Conservation (phyloP, 345 rosid species). For the Citrus cavaleriei region DNA sequence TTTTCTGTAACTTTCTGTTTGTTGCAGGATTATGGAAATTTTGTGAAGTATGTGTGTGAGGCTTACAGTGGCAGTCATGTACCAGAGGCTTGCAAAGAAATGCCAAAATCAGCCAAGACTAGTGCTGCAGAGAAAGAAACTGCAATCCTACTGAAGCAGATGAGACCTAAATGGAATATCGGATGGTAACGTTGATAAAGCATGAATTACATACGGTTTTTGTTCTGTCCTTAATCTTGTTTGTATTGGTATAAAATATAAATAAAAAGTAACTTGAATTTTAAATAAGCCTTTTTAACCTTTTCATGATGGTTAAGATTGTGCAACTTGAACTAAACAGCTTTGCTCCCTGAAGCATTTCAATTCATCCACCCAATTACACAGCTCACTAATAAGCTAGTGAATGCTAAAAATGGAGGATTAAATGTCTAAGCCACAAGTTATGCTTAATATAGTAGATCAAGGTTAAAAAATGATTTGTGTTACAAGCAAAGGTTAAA, state of each 20-base stretch:
- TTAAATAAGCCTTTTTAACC: background rate
- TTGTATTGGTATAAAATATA: background rate
- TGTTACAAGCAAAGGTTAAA: background rate
- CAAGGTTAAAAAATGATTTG: too few species aligned
- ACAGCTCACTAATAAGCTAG: background rate
- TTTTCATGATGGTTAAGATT: background rate
- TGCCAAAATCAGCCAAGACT: background rate
- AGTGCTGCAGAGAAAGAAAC: background rate
- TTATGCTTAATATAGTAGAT: background rate
- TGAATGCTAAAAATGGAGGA: background rate
- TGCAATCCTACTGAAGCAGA: too few species aligned
- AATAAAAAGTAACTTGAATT: too few species aligned
- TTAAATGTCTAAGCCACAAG: background rate
- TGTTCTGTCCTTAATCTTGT: background rate
- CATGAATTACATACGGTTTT: background rate
- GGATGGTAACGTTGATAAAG: background rate
- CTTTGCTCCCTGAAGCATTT: background rate
- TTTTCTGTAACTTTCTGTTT: background rate
- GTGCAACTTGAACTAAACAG: background rate
- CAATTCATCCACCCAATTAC: background rate
- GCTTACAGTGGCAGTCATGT: slow-evolving; percentile 24
- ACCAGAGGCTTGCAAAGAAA: slow-evolving; percentile 25
- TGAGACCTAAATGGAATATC: too few species aligned
- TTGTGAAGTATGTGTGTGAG: slow-evolving; percentile 24
- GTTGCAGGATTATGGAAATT: slow-evolving; percentile 32